Percentiles rank a stretch among this genome's conserved stretches.
Conservation (phyloP, 129 eudicot species). For the Centaurea solstitialis region DNA sequence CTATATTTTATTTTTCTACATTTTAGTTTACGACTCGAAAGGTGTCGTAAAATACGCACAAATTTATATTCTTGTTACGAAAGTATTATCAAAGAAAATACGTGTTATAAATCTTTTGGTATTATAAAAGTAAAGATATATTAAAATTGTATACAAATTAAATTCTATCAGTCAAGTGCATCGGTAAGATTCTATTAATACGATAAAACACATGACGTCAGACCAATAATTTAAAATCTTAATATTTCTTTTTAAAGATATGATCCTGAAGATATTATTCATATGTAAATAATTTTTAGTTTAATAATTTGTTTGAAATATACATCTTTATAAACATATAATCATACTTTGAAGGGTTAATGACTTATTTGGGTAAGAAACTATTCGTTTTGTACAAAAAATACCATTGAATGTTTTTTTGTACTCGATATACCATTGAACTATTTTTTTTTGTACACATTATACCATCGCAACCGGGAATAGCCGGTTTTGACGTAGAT, state of each 20-base stretch:
- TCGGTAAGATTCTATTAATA: neutral
- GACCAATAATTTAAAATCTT: neutral
- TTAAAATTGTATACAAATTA: neutral
- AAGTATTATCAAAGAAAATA: neutral
- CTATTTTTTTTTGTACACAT: too few species aligned
- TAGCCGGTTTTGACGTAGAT: too few species aligned
- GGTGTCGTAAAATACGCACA: neutral
- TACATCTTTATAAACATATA: too few species aligned
- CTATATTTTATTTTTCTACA: neutral
- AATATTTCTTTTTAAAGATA: neutral
- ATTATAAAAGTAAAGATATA: neutral
- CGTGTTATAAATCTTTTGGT: neutral
- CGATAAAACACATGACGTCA: neutral
- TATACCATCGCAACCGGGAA: too few species aligned
- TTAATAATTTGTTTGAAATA: neutral
- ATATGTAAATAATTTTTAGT: neutral
- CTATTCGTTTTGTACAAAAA: too few species aligned
- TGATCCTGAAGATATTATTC: neutral
- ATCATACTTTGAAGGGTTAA: too few species aligned
- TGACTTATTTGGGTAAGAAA: too few species aligned
- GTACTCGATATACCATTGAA: too few species aligned
- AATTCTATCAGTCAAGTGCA: neutral
- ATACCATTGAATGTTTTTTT: too few species aligned
- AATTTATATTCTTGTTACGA: neutral
- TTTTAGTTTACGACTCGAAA: neutral